Evolutionary conservation across 148 eudicot species (phyloP).

Genomic region (Chenopodium album): DNA sequence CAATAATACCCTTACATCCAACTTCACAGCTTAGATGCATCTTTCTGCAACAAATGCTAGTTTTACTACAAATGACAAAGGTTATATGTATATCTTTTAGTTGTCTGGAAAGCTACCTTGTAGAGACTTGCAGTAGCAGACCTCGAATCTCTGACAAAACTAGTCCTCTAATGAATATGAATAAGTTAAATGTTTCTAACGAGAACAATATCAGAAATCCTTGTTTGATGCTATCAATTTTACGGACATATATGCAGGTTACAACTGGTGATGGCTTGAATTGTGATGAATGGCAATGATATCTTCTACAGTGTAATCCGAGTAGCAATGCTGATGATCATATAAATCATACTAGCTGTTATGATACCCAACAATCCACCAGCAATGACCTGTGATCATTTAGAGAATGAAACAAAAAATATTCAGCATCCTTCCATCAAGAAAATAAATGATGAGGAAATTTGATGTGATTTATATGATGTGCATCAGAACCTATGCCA

Average conservation of each 20-base stretch:
- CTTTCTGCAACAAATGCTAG: neutral
- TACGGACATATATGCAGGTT: conserved; percentile 2
- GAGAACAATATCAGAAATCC: conserved; percentile 5
- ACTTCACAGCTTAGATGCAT: conserved; percentile 2
- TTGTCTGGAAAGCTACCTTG: neutral
- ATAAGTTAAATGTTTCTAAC: neutral
- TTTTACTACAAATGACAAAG: neutral
- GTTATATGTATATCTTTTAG: neutral
- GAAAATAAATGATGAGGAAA: neutral
- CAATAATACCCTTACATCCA: neutral
- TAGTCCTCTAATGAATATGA: conserved; percentile 9
- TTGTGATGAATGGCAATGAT: conserved; percentile 1
- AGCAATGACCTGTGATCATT: conserved; percentile 57
- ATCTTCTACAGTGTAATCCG: conserved; percentile 5
- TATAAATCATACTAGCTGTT: conserved; percentile 44
- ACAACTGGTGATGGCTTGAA: neutral
- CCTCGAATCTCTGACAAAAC: conserved; percentile 10
- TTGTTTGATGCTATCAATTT: neutral
- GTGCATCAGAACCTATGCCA: neutral
- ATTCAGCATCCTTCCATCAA: neutral
- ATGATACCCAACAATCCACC: conserved; percentile 64
- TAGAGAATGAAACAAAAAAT: conserved; percentile 2
- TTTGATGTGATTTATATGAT: neutral
- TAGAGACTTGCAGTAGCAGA: neutral
- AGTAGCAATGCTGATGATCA: conserved; percentile 33